Evolutionary conservation across 768 basidiomycete species (phyloP), one percentile per base, ranked within the genome.

Genomic region (Russula foetens): DNA sequence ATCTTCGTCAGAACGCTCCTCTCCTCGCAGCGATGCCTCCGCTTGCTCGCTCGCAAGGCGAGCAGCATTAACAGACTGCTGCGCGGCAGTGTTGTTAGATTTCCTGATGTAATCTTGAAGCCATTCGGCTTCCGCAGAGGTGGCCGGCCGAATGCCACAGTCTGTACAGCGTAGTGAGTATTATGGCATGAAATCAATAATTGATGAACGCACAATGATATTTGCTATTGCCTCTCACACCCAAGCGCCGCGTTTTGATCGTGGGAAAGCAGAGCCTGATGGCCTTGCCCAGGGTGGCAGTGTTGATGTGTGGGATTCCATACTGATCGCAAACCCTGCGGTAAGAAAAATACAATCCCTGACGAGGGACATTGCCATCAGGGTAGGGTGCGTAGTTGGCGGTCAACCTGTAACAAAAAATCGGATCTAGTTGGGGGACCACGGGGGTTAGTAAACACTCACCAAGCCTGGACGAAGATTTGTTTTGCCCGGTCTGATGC

Each of bases 381-480:
- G 89, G 89, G 72, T 91, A 92, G 14, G 90, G 88, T 5, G 90
- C 88, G 73, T 93, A 94, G 73, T 92, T 92, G 28, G 88, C 89
- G 19, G 85, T 88, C 61, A 93, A 74, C 91, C 91, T 93, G 65
- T 15, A 52, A 63, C 49, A 51, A 51, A 51, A 51, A 62, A 31
- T 49, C 53, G 46, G 60, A 52, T 43, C 33, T 52, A 38, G 12
- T 9, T 17, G n/a, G 31, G 8, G 29, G n/a, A n/a, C n/a, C 41
- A 61, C 21, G 44, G 43, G 50, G 41, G 43, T 54, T 35, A 55
- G n/a, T 38, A 44, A 33, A 49, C 44, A 23, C 85, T 66, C 66
- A 92, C 92, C 92, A 94, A 58, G 90, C 90, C 73, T 93, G 92
- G 21, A 93, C 91, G 68, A 94, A 94, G 68, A 92, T 92, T 74